Percentiles rank a stretch among this genome's conserved stretches.
Evolutionary conservation across 148 eudicot genomes (phyloP).

Genomic region (Diospyros lotus): DNA sequence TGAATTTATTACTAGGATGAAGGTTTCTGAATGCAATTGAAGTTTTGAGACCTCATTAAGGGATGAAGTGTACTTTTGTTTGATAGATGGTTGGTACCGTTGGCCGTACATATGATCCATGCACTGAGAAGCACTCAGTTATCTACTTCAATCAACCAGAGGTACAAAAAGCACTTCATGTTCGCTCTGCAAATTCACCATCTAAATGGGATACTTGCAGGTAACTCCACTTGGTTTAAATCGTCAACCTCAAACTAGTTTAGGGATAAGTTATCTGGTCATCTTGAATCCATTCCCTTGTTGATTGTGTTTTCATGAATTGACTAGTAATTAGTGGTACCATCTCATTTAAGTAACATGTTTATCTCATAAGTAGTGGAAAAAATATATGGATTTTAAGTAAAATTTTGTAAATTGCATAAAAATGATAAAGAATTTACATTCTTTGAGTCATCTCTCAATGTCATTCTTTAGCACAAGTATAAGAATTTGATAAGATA

Average conservation of each 20-base stretch:
- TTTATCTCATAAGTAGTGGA: not conserved
- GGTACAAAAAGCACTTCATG: slow-evolving; percentile 95
- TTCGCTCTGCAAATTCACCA: slow-evolving; percentile 49
- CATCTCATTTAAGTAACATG: not conserved
- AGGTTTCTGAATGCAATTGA: not conserved
- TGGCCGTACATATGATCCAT: slow-evolving; percentile 80
- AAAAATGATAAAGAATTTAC: too few relatives aligned
- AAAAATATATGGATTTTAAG: too few relatives aligned
- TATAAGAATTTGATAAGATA: too few relatives aligned
- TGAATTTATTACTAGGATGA: not conserved
- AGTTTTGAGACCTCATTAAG: not conserved
- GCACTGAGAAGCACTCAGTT: slow-evolving; percentile 86
- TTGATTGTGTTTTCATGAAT: not conserved
- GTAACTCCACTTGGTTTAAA: slow-evolving; percentile 27
- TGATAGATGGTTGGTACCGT: slow-evolving; percentile 57
- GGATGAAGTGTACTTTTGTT: slow-evolving; percentile 12
- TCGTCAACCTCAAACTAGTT: not conserved
- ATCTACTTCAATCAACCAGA: slow-evolving; percentile 82
- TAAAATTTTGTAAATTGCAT: too few relatives aligned
- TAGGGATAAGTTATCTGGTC: not conserved
- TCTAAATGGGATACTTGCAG: slow-evolving; percentile 91
- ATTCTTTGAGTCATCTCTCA: too few relatives aligned
- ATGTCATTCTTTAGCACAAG: too few relatives aligned
- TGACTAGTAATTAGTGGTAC: not conserved
- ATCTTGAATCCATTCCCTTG: not conserved